Conservation (phyloP, 139 green algal species). For the Tetraselmis chui region DNA sequence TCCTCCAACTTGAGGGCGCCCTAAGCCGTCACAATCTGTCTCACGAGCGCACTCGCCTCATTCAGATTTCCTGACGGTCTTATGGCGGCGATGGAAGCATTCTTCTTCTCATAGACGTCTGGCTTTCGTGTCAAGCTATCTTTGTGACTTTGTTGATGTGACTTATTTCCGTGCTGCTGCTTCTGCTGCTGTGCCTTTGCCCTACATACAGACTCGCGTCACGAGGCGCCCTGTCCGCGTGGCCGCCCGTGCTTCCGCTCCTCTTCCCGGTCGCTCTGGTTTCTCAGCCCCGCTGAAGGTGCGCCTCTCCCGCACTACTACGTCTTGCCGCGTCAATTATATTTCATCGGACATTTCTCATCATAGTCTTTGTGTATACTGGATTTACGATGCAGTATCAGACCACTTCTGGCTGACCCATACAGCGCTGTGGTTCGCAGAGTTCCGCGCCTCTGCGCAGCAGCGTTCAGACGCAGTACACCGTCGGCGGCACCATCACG, state of each 20-base stretch:
- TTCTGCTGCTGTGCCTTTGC: not conserved
- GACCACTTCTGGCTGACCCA: no score
- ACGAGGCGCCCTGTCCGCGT: not conserved
- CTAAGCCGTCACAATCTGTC: not conserved
- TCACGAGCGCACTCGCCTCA: no score
- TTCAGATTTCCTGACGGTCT: not conserved
- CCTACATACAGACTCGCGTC: not conserved
- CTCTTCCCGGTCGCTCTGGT: not conserved
- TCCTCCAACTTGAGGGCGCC: no score
- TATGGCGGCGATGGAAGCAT: not conserved
- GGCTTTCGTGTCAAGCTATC: no score
- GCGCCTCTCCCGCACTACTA: not conserved
- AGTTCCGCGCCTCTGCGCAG: not conserved
- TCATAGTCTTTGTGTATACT: not conserved
- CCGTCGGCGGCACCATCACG: not conserved
- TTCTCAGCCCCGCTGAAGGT: not conserved
- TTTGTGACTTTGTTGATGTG: no score
- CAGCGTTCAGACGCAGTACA: not conserved
- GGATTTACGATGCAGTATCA: not conserved
- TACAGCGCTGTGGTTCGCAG: not conserved
- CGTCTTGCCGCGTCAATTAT: not conserved
- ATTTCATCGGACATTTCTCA: not conserved
- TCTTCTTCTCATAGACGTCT: not conserved
- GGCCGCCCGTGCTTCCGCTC: no score
- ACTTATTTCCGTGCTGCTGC: not conserved